A percentile compares a stretch with the other conserved stretches of the same genome.
Conservation (phyloP, 345 rosid species). For the Raphanus sativus region DNA sequence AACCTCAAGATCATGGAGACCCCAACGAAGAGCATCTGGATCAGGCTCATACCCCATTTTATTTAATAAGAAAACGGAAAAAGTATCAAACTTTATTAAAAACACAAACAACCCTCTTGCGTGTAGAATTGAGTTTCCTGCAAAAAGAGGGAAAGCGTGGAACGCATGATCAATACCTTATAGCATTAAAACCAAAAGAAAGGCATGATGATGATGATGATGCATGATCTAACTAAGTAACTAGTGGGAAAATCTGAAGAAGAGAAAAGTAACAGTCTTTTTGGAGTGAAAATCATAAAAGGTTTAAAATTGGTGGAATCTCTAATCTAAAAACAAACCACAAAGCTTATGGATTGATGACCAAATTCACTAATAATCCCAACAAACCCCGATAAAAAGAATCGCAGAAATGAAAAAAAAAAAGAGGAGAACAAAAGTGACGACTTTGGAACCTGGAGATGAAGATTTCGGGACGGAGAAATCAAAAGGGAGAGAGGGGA, state of each 20-base stretch:
- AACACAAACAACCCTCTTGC: neutral
- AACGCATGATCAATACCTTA: slow-evolving; percentile 19
- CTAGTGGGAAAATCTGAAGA: neutral
- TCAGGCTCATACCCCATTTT: slow-evolving; percentile 47
- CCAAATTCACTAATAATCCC: no score
- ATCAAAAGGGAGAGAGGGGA: no score
- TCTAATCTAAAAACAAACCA: no score
- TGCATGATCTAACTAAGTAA: neutral
- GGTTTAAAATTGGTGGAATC: no score
- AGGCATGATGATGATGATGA: neutral
- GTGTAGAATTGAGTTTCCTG: slow-evolving; percentile 4
- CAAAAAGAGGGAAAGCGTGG: slow-evolving; percentile 23
- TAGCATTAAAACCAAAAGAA: neutral
- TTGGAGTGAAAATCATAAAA: no score
- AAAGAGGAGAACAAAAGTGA: no score
- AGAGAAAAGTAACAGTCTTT: neutral
- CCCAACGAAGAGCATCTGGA: slow-evolving; percentile 83
- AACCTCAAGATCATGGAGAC: slow-evolving; percentile 62
- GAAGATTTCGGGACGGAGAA: no score
- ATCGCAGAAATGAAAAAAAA: no score
- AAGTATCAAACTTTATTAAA: slow-evolving; percentile 1
- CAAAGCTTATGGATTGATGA: no score
- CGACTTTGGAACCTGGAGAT: no score
- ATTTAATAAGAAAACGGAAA: neutral
- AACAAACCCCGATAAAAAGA: no score